Evolutionary conservation across 2,329 filamentous ascomycete genomes (phyloP), one percentile per base, ranked within the genome.

Genomic region (Apiospora malaysiana): DNA sequence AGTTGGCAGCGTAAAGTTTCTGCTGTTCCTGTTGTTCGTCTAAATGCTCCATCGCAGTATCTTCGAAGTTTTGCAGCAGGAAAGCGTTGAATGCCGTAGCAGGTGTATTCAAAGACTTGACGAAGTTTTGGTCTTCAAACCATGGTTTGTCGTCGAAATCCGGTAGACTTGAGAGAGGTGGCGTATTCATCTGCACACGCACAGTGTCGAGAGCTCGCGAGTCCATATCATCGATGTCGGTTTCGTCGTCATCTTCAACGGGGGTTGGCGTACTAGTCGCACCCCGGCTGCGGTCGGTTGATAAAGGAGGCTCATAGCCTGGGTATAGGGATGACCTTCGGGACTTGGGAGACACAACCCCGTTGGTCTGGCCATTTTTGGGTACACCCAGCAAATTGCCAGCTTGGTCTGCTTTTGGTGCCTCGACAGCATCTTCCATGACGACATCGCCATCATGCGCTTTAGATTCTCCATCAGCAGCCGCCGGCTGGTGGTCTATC

Each of bases 221-320:
- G n/a, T 87, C 83, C 47, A 87, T 82, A 56, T 86, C 86, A 68
- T 89, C 87, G 9, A 87, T 84, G 72, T 89, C 87, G 2, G 87
- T 88, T 66, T 86, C 85, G 68, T 88, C 86, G 68, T 86, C 85
- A 47, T 86, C 85, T 23, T 86, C 83, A 42, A 83, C 81, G 51
- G 85, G 85, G 4, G 86, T 87, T 4, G 86, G 85, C 9, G 83
- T 87, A 71, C 82, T 87, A 0, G 78, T 78, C 1, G 72, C 79
- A 6, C 73, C 71, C 72, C 78, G 78, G 68, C 78, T 80, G 37
- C 73, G 75, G 71, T 69, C 74, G 68, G 68, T 76, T 68, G 70
- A 78, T 32, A 72, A 75, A 49, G 72, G 77, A 51, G 70, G 77
- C 70, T 74, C 77, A 27, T 77, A 76, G 67, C 80, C 80, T 51